Evolutionary conservation across 257 asterid genomes (phyloP).

Genomic region (Nicotiana obtusifolia): DNA sequence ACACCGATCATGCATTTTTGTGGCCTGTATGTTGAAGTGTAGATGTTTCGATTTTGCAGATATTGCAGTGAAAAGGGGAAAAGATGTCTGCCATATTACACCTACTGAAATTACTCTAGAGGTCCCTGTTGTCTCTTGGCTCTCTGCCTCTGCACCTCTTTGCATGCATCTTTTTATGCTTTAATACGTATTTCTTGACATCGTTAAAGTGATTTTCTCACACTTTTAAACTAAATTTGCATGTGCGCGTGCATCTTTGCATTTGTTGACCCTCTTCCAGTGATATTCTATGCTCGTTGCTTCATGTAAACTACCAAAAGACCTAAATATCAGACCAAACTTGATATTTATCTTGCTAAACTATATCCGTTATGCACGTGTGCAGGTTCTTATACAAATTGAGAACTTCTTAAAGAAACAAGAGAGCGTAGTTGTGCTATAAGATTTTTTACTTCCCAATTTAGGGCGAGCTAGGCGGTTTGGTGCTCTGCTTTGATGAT

Average conservation of each 20-base stretch:
- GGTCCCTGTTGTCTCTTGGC: conserved; percentile 35
- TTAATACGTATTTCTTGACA: background rate
- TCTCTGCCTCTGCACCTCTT: background rate
- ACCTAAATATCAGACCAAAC: background rate
- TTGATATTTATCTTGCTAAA: background rate
- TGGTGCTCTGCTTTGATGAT: background rate
- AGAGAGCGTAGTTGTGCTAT: background rate
- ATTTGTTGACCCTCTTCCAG: background rate
- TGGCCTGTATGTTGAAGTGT: background rate
- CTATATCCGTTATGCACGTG: background rate
- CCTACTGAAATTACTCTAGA: conserved; percentile 65
- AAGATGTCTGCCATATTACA: conserved; percentile 54
- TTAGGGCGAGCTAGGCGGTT: background rate
- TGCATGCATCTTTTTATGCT: background rate
- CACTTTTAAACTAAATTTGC: background rate
- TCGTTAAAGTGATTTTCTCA: background rate
- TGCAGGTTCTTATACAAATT: conserved; percentile 62
- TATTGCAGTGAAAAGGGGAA: conserved; percentile 54
- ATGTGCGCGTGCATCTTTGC: background rate
- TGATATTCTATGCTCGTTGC: background rate
- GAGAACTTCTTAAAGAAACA: conserved; percentile 40
- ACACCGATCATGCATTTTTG: background rate
- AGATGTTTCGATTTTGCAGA: conserved; percentile 26
- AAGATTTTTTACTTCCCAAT: background rate
- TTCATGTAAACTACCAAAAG: background rate